These are phyloP conservation scores for Xylariaceae sp. DNA, from an alignment of 2,329 filamentous ascomycete genomes.

Conservation along the genomic window DNA sequence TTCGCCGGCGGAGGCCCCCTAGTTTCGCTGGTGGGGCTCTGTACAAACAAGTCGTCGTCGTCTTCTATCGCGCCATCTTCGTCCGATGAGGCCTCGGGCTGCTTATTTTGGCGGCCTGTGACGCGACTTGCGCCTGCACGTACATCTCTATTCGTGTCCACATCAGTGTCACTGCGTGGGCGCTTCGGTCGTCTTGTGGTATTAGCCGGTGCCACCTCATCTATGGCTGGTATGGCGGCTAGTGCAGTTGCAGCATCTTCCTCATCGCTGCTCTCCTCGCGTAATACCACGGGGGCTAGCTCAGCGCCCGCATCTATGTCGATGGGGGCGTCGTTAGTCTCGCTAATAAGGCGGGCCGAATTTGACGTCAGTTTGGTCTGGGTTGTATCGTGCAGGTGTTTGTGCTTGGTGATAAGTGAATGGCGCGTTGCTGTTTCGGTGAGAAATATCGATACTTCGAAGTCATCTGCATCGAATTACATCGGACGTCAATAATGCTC, in stretches of 20 bases:
- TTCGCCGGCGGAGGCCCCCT: constrained; percentile 44
- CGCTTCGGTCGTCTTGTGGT: constrained; percentile 32
- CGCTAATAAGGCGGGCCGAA: constrained; percentile 57
- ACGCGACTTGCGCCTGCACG: constrained; percentile 19
- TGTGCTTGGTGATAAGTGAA: constrained; percentile 80
- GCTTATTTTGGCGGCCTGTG: constrained; percentile 31
- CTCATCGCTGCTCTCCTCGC: constrained; percentile 59
- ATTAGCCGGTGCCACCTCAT: constrained; percentile 27
- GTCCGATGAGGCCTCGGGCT: constrained; percentile 38
- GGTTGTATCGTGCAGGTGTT: constrained; percentile 62
- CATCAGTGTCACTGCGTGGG: constrained; percentile 30
- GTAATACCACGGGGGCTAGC: constrained; percentile 39
- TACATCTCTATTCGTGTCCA: constrained; percentile 18
- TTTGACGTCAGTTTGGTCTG: constrained; percentile 56
- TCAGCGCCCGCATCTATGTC: constrained; percentile 43
- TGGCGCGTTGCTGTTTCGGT: constrained; percentile 82
- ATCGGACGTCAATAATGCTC: constrained; percentile 20
- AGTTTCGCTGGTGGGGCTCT: constrained; percentile 36
- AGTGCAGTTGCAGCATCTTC: constrained; percentile 52
- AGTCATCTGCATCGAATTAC: constrained; percentile 64
- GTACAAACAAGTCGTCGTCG: constrained; percentile 32
- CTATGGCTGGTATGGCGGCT: constrained; percentile 50
- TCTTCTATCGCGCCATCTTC: constrained; percentile 35
- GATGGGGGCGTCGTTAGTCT: constrained; percentile 50
- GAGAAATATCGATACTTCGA: constrained; percentile 91